Base-by-base conservation (phyloP, 306 rosid species). In the Datisca glomerata region DNA sequence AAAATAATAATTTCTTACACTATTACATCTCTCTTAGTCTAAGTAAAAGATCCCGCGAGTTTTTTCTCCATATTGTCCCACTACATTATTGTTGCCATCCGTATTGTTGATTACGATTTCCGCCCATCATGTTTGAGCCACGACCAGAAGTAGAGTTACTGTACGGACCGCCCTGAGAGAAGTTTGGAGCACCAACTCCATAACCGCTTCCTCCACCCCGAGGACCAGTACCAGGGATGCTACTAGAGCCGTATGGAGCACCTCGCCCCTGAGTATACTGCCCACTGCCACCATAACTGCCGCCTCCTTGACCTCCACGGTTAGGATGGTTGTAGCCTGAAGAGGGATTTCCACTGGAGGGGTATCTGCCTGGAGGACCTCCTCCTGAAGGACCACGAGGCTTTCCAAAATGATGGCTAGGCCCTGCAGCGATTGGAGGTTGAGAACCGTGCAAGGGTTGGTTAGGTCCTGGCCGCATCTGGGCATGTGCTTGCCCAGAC, bases 381-480 rank as follows among this genome's bases (percentile, higher is more conserved):
- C 72, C 76, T 33, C 72, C 76, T 2, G 75, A 61, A 12, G 76
- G 76, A n/a, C 75, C 75, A 7, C 71, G 71, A 19, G 76, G 67
- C 60, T 69, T 69, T 16, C 60, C 67, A 34, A 53, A 64, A 40
- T 69, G 76, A 18, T 69, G 70, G 64, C 71, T 45, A 25, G 71
- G 64, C 24, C 71, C 76, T 4, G 60, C 63, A 49, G 70, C 67
- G 44, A 64, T 63, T 3, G 62, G 41, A 1, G 67, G 56, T 51
- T 69, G 75, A 53, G 66, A 52, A 36, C 70, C 63, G 31, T 69
- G 70, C 16, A 59, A 27, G 4, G 67, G 71, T 8, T 53, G 76
- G 64, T 64, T 69, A 0, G 76, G 56, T 37, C 65, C 71, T 0
- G 76, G 72, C 22, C 76, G 68, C 59, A 70, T 50, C 47, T 70